Evolutionary conservation across 495 filamentous ascomycete genomes (phyloP), one percentile per base, ranked within the genome.

Genomic region (Penicillium paxilli): DNA sequence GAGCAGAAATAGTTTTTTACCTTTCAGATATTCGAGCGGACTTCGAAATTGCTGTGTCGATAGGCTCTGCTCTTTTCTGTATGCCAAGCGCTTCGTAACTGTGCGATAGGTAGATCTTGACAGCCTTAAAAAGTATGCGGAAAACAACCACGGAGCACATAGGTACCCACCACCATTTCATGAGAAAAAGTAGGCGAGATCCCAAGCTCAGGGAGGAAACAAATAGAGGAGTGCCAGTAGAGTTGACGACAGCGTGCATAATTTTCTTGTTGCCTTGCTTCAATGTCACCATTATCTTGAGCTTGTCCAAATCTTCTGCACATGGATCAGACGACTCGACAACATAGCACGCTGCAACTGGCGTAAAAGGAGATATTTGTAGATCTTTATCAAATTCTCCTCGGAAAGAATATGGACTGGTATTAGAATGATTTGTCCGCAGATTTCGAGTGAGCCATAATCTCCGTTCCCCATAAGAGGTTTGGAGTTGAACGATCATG

Each of bases 401-500:
- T 49, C 32, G 30, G 21, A 49, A 49, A 17, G 2, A 40, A 17
- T 49, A 49, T 23, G 33, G 47, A 35, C 47, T 28, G 23, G 30
- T 49, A 7, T 28, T 12, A 35, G 30, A 10, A n/a, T 12, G 20
- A 5, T 23, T 21, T 10, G 47, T 17, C 11, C 32, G 30, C 16
- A 21, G 32, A 37, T 49, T 49, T 28, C 47, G 47, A 12, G 47
- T 49, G 17, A 49, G 32, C 47, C 47, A 49, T 35, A 49, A 20
- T 28, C 47, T 49, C 5, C 47, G 47, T 28, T 49, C 47, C 10
- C 47, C 47, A 49, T 49, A 49, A 9, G 47, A 49, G 14, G 47
- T 49, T 35, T 49, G 47, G 14, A 49, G 47, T 38, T 49, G 47
- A n/a, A 49, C 47, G 32, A 49, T 40, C 47, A 49, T 49, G 33